Evolutionary conservation across 495 filamentous ascomycete species (phyloP).

Genomic region (Neurospora sp.): DNA sequence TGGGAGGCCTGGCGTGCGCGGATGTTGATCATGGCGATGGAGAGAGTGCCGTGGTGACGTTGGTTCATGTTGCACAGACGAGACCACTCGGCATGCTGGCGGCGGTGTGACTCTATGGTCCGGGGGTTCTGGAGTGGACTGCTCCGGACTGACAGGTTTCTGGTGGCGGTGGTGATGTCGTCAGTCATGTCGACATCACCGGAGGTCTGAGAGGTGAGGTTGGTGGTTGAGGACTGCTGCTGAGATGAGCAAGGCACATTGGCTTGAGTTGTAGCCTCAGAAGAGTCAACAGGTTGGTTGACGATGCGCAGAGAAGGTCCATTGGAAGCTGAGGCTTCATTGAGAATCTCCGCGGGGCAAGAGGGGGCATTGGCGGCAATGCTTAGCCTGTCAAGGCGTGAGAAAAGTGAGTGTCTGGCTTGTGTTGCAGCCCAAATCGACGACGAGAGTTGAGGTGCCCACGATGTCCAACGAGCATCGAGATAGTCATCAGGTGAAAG

Average conservation of each 20-base stretch:
- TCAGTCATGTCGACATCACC: neutral
- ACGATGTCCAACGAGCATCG: too few species aligned
- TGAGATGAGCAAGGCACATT: neutral
- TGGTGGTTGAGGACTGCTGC: neutral
- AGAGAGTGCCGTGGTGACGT: neutral
- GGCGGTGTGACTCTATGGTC: neutral
- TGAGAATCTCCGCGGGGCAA: neutral
- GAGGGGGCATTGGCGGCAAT: neutral
- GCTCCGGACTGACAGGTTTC: neutral
- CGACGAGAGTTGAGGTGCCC: too few species aligned
- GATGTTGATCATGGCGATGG: neutral
- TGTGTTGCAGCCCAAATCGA: too few species aligned
- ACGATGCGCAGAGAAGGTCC: fast-evolving
- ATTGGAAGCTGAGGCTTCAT: neutral
- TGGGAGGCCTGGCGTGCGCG: neutral
- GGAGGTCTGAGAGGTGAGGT: neutral
- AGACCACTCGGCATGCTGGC: neutral
- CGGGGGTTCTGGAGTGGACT: neutral
- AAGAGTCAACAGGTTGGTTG: neutral
- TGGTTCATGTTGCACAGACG: neutral
- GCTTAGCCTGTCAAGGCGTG: neutral
- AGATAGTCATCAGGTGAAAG: neutral
- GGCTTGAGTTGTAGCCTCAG: neutral
- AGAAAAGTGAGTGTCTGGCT: too few species aligned
- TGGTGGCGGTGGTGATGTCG: neutral